Base-by-base conservation (phyloP, 1,284 basidiomycete genomes). In the Boletus semigastroideus region DNA sequence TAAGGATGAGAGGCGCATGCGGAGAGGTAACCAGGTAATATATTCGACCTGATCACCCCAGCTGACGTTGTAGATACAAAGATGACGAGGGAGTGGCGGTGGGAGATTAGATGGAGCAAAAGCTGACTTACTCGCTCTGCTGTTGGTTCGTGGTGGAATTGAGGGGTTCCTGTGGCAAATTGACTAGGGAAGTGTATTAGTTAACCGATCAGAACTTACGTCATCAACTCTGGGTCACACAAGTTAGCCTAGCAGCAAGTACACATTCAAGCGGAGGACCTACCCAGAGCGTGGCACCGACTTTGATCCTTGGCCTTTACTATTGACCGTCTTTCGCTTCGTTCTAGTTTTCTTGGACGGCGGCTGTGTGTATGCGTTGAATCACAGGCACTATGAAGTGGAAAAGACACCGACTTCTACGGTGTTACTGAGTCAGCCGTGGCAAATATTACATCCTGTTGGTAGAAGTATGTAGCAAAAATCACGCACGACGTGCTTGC, bases 1-100 rank as follows among this genome's bases (percentile, higher is more conserved):
- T 42, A 81, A 68, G 57, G 75, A 74, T 59, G 70, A 74, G 62
- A 80, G 66, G 66, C 63, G 74, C 82, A 82, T 83, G 75, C 59
- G 69, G 52, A 33, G 49, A 55, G 38, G 49, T 38, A 49, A 59
- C 52, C 51, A 54, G 54, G 56, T 25, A 48, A 46, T 52, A 46
- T 52, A 46, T 44, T 55, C 48, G 61, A 43, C 55, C 60, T 20
- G 56, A 55, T 58, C 53, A 56, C 63, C 55, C 34, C 52, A 49
- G 54, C 52, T 45, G 56, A 46, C 6, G 53, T 40, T 41, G 54
- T 45, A 34, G 47, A 53, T 49, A 40, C 37, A 46, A 53, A 51
- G 27, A 33, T 20, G 42, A 45, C 46, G 40, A 45, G 52, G 37
- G 25, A 31, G 65, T 48, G 42, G 55, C 22, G 33, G 52, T 22